Evolutionary conservation across 805 yeast genomes (phyloP).

Genomic region (Teunomyces stri): DNA sequence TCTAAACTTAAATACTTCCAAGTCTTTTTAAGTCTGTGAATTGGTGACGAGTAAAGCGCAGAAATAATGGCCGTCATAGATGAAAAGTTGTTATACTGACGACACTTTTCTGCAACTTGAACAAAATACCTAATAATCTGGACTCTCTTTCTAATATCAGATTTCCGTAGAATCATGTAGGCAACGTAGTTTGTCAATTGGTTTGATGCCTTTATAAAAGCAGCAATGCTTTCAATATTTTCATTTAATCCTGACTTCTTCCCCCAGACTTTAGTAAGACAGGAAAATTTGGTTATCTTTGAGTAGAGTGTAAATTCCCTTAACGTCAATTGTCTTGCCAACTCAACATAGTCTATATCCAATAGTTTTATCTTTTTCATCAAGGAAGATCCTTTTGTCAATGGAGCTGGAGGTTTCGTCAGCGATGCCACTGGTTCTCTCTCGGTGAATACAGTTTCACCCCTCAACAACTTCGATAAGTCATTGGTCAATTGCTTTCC

Average conservation of each 20-base stretch:
- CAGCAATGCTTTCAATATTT: slow-evolving; percentile 43
- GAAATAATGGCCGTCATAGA: slow-evolving; percentile 92
- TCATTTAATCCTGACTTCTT: slow-evolving; percentile 58
- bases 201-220: slow-evolving; percentile 73
- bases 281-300: slow-evolving; percentile 68
- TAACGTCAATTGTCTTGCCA: slow-evolving; percentile 84
- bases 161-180: slow-evolving; percentile 63
- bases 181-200: slow-evolving; percentile 80
- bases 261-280: slow-evolving; percentile 76
- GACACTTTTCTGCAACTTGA: slow-evolving; percentile 73
- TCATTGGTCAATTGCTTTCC: slow-evolving; percentile 26
- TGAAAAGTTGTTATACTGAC: slow-evolving; percentile 75
- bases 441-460: slow-evolving; percentile 28
- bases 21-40: slow-evolving; percentile 78
- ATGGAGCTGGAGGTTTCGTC: slow-evolving; percentile 41
- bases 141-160: slow-evolving; percentile 66
- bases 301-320: slow-evolving; percentile 68
- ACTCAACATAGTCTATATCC: slow-evolving; percentile 69
- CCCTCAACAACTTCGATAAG: slow-evolving; percentile 25
- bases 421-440: slow-evolving; percentile 26
- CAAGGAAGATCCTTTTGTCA: slow-evolving; percentile 30
- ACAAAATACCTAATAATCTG: slow-evolving; percentile 70
- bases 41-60: slow-evolving; percentile 82
- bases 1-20: slow-evolving; percentile 69
- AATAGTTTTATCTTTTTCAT: slow-evolving; percentile 46